Base-by-base conservation (phyloP, 164 flowering plant genomes). In the Piper longum region DNA sequence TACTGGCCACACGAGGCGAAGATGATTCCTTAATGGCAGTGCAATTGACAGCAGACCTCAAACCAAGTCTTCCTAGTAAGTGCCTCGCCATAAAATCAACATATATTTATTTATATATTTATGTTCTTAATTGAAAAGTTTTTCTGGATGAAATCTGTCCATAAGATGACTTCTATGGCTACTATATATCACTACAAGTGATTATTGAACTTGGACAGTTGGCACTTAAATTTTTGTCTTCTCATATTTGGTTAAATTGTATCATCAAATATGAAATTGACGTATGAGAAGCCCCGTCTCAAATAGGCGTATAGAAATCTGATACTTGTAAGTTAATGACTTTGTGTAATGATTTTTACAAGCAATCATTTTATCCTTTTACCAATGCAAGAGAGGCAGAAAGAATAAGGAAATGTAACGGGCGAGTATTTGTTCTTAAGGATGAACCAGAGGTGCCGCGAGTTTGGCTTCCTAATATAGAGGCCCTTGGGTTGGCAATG, bases 401-500 rank as follows among this genome's bases (percentile, higher is more conserved):
- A 66, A 79, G 98, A 70, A 93, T 93, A 41, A 93, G 89, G 71
- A 72, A 80, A 64, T 93, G 98, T 66, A 88, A 79, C 70, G 98
- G 98, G 62, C 78, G 97, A 73, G 97, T 93, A 16, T 93, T 93
- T 78, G 96, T 97, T 51, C 72, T 93, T 75, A 91, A 89, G 79
- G 97, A 88, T 69, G 98, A 93, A 68, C 98, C 97, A 59, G 96
- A 88, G 74, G 97, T 93, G 66, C 79, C 78, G 54, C 77, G 97
- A 66, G 96, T 88, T 57, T 88, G 96, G 96, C 67, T 88, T 75
- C 96, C 96, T 12, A 81, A 78, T 72, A 91, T 84, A 74, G 85
- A 88, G 78, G 88, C 88, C 60, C 96, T 91, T 57, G 96, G 96
- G n/a, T 71, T 88, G 66, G 97, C 98, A 72, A 93, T 93, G 98